Conservation (phyloP, 169 alveolate species). For the Ichthyophthirius multifiliis region DNA sequence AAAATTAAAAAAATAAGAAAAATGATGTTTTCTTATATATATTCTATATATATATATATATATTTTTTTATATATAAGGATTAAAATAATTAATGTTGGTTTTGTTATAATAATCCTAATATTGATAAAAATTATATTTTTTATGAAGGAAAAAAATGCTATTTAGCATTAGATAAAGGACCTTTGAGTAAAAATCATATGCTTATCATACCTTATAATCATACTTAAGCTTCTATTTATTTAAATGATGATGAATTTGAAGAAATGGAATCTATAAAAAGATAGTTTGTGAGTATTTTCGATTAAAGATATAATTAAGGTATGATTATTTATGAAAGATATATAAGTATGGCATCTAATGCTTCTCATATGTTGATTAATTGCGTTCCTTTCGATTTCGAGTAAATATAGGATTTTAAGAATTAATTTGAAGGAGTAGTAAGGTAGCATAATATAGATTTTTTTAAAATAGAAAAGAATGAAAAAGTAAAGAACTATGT, state of each 20-base stretch:
- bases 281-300: not conserved
- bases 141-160: not conserved
- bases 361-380: not conserved
- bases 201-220: conserved; percentile 13
- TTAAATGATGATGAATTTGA: not conserved
- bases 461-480: not conserved
- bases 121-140: not conserved
- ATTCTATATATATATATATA: not conserved
- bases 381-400: not conserved
- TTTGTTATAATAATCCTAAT: conserved; percentile 2
- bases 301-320: not conserved
- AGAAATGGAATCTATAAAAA: not conserved
- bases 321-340: not conserved
- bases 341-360: not conserved
- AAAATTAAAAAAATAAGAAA: not conserved
- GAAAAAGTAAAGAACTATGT: not conserved
- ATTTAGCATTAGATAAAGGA: conserved; percentile 9
- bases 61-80: not conserved
- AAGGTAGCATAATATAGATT: not conserved
- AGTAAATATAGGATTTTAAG: not conserved
- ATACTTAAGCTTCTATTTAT: not conserved
- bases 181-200: not conserved
- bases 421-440: not conserved
- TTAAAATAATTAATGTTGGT: conserved; percentile 6
- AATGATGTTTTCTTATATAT: not conserved